These are phyloP conservation scores for Chlamydomonas urium DNA, from an alignment of 139 green algal genomes.

Conservation along the genomic window DNA sequence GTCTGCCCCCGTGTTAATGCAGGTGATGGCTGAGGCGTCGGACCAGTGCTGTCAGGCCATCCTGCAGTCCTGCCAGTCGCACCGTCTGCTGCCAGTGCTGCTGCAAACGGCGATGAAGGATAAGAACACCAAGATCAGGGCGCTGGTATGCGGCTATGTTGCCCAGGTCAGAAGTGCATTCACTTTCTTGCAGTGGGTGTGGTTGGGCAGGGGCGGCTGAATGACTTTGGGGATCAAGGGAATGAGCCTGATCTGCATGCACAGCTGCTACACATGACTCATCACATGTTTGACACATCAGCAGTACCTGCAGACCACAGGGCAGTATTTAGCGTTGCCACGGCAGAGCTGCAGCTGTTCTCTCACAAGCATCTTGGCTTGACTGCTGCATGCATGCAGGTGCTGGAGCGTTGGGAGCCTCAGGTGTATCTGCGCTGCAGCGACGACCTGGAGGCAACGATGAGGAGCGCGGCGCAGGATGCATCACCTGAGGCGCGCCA, in stretches of 20 bases:
- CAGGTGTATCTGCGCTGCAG: neutral
- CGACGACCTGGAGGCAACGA: constrained; percentile 18
- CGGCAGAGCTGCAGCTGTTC: neutral
- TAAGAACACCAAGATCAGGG: constrained; percentile 27
- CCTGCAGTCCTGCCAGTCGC: constrained; percentile 50
- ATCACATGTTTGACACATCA: neutral
- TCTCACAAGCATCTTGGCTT: neutral
- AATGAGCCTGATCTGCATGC: neutral
- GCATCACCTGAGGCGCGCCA: neutral
- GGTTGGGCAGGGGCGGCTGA: neutral
- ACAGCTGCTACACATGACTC: too few species aligned
- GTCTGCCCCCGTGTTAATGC: constrained; percentile 2
- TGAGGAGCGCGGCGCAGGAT: neutral
- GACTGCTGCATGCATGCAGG: neutral
- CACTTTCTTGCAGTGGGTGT: neutral
- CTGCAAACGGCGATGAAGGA: constrained; percentile 40
- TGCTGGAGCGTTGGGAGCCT: constrained; percentile 18
- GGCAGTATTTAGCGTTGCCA: neutral
- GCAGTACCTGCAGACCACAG: neutral
- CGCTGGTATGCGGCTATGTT: constrained; percentile 5
- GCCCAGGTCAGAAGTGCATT: constrained; percentile 6
- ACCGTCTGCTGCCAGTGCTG: constrained; percentile 47
- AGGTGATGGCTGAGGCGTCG: constrained; percentile 69
- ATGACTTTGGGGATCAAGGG: neutral
- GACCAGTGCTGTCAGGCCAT: constrained; percentile 44